Evolutionary conservation across 2,329 filamentous ascomycete species (phyloP), one percentile per base, ranked within the genome.

Genomic region (Xylariaceae sp.): DNA sequence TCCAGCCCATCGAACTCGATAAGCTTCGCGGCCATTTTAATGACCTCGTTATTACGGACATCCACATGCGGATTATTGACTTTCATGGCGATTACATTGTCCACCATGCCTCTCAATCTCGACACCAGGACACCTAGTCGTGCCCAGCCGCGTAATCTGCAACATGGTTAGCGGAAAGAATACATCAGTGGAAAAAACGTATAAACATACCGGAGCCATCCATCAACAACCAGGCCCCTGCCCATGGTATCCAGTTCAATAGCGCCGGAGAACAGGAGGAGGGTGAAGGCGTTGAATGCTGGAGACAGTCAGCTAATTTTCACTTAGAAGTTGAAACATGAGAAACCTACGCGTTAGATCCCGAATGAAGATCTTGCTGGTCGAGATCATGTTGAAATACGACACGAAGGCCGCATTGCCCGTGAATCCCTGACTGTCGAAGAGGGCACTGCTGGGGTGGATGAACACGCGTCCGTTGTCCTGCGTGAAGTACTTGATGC

Each of bases 381-480:
- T 97, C 2, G 89, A 86, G 76, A 97, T 94, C 74, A 96, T 92
- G 55, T 83, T 89, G 74, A 97, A 97, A 74, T 96, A 97, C 56
- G 87, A 88, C 73, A 99, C 78, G 73, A 93, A 97, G 1, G 85
- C 82, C 4, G 88, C 88, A 55, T 86, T 85, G 6, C 82, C 86
- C 2, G 89, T 83, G 71, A 95, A 96, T 0, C 80, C 83, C 71
- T 96, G 90, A 9, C 85, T 87, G 55, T 87, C 88, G 72, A 97
- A 97, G 8, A 97, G 80, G 0, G 88, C 92, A 50, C 90, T 95
- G 67, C 85, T 87, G 0, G 94, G 94, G 70, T 99, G 94, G 13
- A 97, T 87, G 73, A 99, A 99, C 10, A 97, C 90, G 5, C 94
- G 83, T 0, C 88, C 89, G 66, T 88, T 90, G 67, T 92, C 89